phyloP scores from a whole-genome alignment of 352 stramenopile species.

The Phytophthora parvispora region DNA sequence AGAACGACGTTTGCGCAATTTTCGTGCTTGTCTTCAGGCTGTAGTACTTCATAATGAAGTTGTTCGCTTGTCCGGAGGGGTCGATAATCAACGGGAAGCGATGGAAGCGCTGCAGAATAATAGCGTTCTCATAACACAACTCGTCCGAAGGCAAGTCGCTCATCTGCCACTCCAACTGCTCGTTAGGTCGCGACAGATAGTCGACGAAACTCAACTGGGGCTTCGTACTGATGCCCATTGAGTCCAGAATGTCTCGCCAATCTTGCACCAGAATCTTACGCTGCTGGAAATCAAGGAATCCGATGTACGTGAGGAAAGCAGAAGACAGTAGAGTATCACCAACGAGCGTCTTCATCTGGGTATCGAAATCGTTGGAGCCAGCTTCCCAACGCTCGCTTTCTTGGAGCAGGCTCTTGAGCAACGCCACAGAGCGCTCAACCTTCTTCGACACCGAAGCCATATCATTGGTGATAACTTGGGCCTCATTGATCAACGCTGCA shows the following conservation, averaged over 20 bases:
- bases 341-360: slow-evolving; percentile 97
- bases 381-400: slow-evolving; percentile 99
- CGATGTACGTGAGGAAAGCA: slow-evolving; percentile 99
- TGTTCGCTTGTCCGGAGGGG: slow-evolving; percentile 98
- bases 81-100: slow-evolving; percentile 99
- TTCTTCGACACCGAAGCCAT: slow-evolving; percentile 99
- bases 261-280: slow-evolving; percentile 95
- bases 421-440: slow-evolving; percentile 96
- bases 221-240: slow-evolving; percentile 92
- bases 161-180: slow-evolving; percentile 96
- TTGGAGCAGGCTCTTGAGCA: slow-evolving; percentile 98
- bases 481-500: slow-evolving; percentile 97
- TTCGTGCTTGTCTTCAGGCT: slow-evolving; percentile 91
- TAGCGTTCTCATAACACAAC: slow-evolving; percentile 99
- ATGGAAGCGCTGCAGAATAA: slow-evolving; percentile 98
- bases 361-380: slow-evolving; percentile 97
- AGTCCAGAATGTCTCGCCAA: slow-evolving; percentile 97
- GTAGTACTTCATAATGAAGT: slow-evolving; percentile 99
- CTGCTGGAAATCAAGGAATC: slow-evolving; percentile 99
- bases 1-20: slow-evolving; percentile 99
- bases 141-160: slow-evolving; percentile 98
- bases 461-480: slow-evolving; percentile 98
- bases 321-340: slow-evolving; percentile 97
- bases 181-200: slow-evolving; percentile 96
- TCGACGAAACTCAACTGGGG: slow-evolving; percentile 94